Percentiles rank a stretch among this genome's conserved stretches.
Evolutionary conservation across 2,329 filamentous ascomycete genomes (phyloP).

Genomic region (Sclerotinia minor): DNA sequence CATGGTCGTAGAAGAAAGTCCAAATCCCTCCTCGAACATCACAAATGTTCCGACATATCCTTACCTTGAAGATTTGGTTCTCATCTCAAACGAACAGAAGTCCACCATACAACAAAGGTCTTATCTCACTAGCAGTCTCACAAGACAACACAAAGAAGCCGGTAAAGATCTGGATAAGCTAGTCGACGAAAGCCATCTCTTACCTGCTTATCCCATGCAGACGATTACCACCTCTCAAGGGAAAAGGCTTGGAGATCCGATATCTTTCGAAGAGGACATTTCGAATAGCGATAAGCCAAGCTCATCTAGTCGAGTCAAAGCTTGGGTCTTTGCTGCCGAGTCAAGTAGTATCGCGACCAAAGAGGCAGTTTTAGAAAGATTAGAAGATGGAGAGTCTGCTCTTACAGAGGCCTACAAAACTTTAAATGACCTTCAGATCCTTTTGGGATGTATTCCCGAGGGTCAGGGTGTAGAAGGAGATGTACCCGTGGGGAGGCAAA

Average conservation of each 20-base stretch:
- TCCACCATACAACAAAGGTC: conserved; percentile 58
- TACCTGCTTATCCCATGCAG: conserved; percentile 53
- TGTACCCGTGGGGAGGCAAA: conserved; percentile 6
- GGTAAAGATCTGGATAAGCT: conserved; percentile 54
- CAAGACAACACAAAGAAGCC: conserved; percentile 53
- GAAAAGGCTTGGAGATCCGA: conserved; percentile 40
- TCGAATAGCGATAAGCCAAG: conserved; percentile 45
- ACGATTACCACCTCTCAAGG: conserved; percentile 33
- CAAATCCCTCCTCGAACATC: conserved; percentile 19
- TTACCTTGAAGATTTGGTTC: conserved; percentile 56
- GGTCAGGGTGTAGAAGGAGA: conserved; percentile 17
- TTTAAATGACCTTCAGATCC: conserved; percentile 51
- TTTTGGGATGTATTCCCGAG: conserved; percentile 46
- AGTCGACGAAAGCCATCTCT: conserved; percentile 62
- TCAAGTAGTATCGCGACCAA: conserved; percentile 59
- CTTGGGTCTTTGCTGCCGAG: conserved; percentile 62
- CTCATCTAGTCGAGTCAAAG: conserved; percentile 49
- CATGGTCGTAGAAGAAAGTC: neutral
- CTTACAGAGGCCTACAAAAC: conserved; percentile 54
- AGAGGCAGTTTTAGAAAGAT: conserved; percentile 58
- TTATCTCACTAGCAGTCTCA: conserved; percentile 53
- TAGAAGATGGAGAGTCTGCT: conserved; percentile 59
- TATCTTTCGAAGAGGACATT: conserved; percentile 50
- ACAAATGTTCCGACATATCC: conserved; percentile 48
- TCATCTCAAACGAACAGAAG: conserved; percentile 58